These are phyloP conservation scores for Wallacemonas sp. DNA, from an alignment of 208 protist genomes.

Conservation along the genomic window DNA sequence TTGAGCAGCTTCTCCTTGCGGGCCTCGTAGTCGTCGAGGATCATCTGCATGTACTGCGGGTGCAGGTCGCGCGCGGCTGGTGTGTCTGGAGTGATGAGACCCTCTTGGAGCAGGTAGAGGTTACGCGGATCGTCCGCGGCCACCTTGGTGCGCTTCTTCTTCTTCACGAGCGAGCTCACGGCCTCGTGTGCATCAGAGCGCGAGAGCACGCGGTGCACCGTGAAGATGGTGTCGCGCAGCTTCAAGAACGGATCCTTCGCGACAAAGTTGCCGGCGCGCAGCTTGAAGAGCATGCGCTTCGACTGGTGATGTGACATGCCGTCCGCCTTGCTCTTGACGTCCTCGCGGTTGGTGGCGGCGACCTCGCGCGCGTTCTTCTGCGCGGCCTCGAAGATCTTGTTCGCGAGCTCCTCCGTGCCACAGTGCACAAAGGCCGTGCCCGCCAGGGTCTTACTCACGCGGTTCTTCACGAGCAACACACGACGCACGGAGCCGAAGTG, in stretches of 20 bases:
- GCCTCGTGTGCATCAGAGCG: slow-evolving; percentile 83
- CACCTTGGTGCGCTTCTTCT: slow-evolving; percentile 90
- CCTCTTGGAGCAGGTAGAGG: slow-evolving; percentile 88
- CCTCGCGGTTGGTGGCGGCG: slow-evolving; percentile 56
- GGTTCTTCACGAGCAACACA: slow-evolving; percentile 86
- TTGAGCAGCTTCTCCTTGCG: slow-evolving; percentile 86
- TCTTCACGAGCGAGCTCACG: slow-evolving; percentile 75
- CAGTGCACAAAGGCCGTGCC: slow-evolving; percentile 91
- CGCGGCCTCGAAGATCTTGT: slow-evolving; percentile 78
- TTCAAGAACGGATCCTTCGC: slow-evolving; percentile 83
- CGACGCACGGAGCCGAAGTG: slow-evolving; percentile 79
- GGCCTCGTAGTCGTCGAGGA: slow-evolving; percentile 81
- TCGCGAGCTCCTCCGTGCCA: slow-evolving; percentile 56
- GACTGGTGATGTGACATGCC: slow-evolving; percentile 81
- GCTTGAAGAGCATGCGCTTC: slow-evolving; percentile 78
- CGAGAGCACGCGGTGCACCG: slow-evolving; percentile 80
- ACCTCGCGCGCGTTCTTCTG: slow-evolving; percentile 90
- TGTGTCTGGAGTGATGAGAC: slow-evolving; percentile 77
- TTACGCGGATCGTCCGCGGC: slow-evolving; percentile 89
- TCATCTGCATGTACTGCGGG: slow-evolving; percentile 82
- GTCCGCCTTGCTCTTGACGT: slow-evolving; percentile 70
- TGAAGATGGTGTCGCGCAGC: slow-evolving; percentile 84
- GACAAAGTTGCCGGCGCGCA: slow-evolving; percentile 63
- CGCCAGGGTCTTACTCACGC: slow-evolving; percentile 60
- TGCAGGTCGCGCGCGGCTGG: slow-evolving; percentile 80